Percentiles rank a stretch among this genome's conserved stretches.
These are phyloP conservation scores for Exophiala mesophila DNA, from an alignment of 2,329 filamentous ascomycete species.

Conservation along the genomic window DNA sequence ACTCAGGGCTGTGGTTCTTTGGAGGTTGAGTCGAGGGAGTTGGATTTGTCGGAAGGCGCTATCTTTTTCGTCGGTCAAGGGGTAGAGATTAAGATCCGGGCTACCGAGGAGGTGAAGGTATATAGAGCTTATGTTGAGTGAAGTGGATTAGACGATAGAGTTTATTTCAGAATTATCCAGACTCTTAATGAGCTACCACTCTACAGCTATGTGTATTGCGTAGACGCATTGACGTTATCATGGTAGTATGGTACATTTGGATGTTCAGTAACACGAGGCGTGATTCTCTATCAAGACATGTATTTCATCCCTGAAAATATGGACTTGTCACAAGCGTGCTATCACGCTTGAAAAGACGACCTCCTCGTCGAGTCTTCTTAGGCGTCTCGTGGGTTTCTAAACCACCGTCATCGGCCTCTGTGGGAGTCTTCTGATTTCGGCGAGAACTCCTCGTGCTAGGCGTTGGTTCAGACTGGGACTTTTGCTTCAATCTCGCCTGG, in stretches of 20 bases:
- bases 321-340: constrained; percentile 3
- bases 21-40: constrained; percentile 48
- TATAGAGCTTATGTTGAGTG: constrained; percentile 45
- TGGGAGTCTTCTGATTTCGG: not conserved
- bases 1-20: constrained; percentile 56
- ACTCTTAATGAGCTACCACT: too few species aligned
- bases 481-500: not conserved
- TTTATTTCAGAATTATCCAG: too few species aligned
- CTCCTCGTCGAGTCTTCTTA: not conserved
- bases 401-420: not conserved
- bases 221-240: too few species aligned
- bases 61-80: constrained; percentile 64
- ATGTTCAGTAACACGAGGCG: too few species aligned
- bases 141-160: not conserved
- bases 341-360: not conserved
- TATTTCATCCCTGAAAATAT: not conserved
- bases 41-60: constrained; percentile 56
- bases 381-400: not conserved
- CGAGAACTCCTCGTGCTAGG: not conserved
- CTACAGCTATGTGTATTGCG: too few species aligned
- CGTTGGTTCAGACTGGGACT: not conserved
- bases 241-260: too few species aligned
- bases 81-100: constrained; percentile 41
- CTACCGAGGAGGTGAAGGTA: constrained; percentile 40
- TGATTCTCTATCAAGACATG: too few species aligned